Evolutionary conservation across 768 basidiomycete genomes (phyloP).

Genomic region (Russula sp.): DNA sequence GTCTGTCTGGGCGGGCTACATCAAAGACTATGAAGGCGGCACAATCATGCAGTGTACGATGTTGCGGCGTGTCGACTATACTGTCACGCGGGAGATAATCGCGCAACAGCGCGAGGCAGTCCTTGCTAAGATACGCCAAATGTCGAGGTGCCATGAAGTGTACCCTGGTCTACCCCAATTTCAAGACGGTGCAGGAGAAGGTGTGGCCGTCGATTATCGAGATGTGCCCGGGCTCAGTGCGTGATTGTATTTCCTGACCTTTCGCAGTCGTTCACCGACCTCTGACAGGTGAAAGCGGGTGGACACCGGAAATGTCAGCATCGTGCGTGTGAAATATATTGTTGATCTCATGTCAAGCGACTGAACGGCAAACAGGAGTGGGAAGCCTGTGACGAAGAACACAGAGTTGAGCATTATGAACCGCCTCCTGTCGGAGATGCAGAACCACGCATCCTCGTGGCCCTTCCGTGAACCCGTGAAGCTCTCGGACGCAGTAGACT

Average conservation of each 20-base stretch:
- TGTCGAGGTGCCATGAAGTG: conserved; percentile 81
- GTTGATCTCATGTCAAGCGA: background rate
- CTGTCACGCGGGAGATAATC: conserved; percentile 71
- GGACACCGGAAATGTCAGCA: conserved; percentile 78
- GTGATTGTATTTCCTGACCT: conserved; percentile 26
- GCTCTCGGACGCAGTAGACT: conserved; percentile 73
- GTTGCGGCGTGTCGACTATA: conserved; percentile 88
- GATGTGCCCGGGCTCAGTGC: conserved; percentile 85
- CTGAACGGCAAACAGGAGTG: conserved; percentile 26
- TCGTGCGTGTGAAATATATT: conserved; percentile 43
- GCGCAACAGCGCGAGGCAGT: conserved; percentile 84
- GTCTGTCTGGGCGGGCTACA: conserved; percentile 94
- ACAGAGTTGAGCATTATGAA: conserved; percentile 65
- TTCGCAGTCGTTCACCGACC: conserved; percentile 12
- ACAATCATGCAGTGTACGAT: conserved; percentile 99
- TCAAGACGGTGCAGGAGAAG: conserved; percentile 48
- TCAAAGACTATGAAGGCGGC: conserved; percentile 99
- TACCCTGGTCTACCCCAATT: conserved; percentile 77
- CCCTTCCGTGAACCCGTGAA: conserved; percentile 82
- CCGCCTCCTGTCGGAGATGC: conserved; percentile 70
- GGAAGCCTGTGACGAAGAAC: conserved; percentile 45
- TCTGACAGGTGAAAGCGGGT: conserved; percentile 75
- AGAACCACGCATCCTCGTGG: conserved; percentile 78
- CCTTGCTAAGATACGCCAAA: conserved; percentile 78
- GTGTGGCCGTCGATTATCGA: conserved; percentile 55